Base-by-base conservation (phyloP, 1,284 basidiomycete genomes). In the Amylostereum chailletii region DNA sequence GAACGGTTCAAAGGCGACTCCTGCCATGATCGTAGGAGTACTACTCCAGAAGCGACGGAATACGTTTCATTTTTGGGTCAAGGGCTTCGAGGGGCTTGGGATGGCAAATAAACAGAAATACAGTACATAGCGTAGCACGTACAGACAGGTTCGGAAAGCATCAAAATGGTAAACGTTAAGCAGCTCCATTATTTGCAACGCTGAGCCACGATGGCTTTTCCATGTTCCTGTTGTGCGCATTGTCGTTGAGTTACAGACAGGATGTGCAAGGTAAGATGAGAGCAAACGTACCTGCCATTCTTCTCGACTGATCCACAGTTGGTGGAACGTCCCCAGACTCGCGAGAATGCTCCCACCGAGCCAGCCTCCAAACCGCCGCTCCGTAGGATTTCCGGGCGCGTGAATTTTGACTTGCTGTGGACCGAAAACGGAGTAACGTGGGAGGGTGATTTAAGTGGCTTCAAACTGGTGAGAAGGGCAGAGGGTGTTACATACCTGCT, bases 321-420 rank as follows among this genome's bases (percentile, higher is more conserved):
- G 94, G 66, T 98, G 94, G 78, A 97, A 98, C 10, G 93, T 95
- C 31, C 94, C 94, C 60, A 97, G 69, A 61, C 89, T 93, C 0
- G 88, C 92, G 49, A 97, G 74, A 56, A 97, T 94, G 57, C 89
- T 92, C 30, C 94, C 94, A 11, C 94, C 94, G 5, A 98, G 72
- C 94, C 94, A 98, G 11, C 86, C 84, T 8, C 90, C 86, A 63
- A 90, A 95, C 52, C 86, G 79, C 45, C 94, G 79, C 65, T 97
- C 94, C 48, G 84, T 77, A 0, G 89, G 81, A 62, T 94, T 94
- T 7, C 91, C 90, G 8, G 93, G 87, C 0, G 90, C 83, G 60
- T 95, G 91, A 44, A 96, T 86, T 73, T 94, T 94, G 43, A 79
- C 72, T 81, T 86, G 48, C 26, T 19, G 19, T 19, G 19, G 19